Conservation (phyloP, 2,329 filamentous ascomycete genomes). For the Monosporascus sp. region DNA sequence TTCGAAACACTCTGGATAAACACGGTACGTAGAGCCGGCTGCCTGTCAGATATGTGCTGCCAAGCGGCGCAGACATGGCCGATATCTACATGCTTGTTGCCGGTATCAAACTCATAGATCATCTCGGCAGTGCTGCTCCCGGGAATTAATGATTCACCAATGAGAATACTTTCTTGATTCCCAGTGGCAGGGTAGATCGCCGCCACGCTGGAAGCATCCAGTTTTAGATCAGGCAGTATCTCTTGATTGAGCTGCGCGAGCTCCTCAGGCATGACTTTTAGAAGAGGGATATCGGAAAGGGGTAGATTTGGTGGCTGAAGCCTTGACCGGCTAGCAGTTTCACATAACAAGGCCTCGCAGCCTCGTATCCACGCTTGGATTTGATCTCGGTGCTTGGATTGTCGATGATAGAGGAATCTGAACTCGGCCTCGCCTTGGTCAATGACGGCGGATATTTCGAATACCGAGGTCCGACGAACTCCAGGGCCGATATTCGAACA, state of each 20-base stretch:
- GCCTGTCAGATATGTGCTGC: constrained; percentile 41
- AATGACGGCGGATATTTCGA: constrained; percentile 45
- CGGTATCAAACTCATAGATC: constrained; percentile 42
- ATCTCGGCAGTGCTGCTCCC: constrained; percentile 39
- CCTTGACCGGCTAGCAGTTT: constrained; percentile 37
- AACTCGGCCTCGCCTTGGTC: constrained; percentile 40
- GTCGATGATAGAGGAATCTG: constrained; percentile 39
- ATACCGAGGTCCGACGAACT: constrained; percentile 45
- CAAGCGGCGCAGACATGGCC: constrained; percentile 43
- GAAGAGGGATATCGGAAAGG: constrained; percentile 42
- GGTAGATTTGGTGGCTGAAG: constrained; percentile 43
- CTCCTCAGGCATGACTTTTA: constrained; percentile 42
- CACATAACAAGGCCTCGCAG: constrained; percentile 42
- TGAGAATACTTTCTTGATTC: constrained; percentile 44
- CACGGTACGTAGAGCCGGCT: constrained; percentile 43
- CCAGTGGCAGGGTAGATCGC: constrained; percentile 43
- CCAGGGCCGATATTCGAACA: constrained; percentile 39
- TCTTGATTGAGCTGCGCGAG: constrained; percentile 39
- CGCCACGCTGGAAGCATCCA: constrained; percentile 42
- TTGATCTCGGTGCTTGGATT: constrained; percentile 35
- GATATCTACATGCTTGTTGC: constrained; percentile 35
- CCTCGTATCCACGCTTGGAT: constrained; percentile 42
- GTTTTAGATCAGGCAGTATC: constrained; percentile 34
- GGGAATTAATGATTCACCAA: constrained; percentile 37
- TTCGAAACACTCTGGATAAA: constrained; percentile 47